phyloP scores from a whole-genome alignment of 2,329 filamentous ascomycete species.

The Aspergillus uvarum region DNA sequence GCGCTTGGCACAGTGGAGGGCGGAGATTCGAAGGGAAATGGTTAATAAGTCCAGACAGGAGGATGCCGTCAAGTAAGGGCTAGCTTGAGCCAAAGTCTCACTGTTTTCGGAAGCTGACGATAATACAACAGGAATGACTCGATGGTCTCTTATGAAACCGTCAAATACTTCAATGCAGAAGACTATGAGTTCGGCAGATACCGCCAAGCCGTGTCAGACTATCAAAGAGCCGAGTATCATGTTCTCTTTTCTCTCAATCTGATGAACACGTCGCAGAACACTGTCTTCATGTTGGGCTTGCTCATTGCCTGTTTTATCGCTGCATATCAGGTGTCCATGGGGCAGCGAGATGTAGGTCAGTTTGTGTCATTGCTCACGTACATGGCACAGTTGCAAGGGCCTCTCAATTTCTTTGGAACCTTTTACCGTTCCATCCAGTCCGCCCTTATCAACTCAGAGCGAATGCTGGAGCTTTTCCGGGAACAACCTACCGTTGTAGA shows the following conservation, averaged over 20 bases:
- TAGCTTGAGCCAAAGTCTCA: background rate
- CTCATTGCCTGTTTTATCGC: slow-evolving; percentile 70
- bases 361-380: slow-evolving; percentile 75
- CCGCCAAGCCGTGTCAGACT: slow-evolving; percentile 66
- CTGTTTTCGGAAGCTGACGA: background rate
- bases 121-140: slow-evolving; percentile 71
- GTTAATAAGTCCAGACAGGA: slow-evolving; percentile 93
- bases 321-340: slow-evolving; percentile 72
- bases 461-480: slow-evolving; percentile 93
- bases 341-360: slow-evolving; percentile 64
- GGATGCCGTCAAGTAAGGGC: slow-evolving; percentile 80
- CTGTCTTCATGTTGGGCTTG: slow-evolving; percentile 76
- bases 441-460: slow-evolving; percentile 95
- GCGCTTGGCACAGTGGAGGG: slow-evolving; percentile 89
- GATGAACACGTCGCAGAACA: slow-evolving; percentile 78
- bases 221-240: slow-evolving; percentile 72
- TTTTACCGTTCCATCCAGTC: slow-evolving; percentile 97
- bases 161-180: slow-evolving; percentile 88
- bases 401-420: slow-evolving; percentile 84
- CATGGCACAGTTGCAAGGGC: slow-evolving; percentile 75
- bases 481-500: slow-evolving; percentile 91
- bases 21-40: slow-evolving; percentile 88
- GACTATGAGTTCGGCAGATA: slow-evolving; percentile 75
- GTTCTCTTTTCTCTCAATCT: slow-evolving; percentile 74
- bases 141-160: slow-evolving; percentile 96